These are phyloP conservation scores for Suillus plorans DNA, from an alignment of 768 basidiomycete genomes.

Conservation along the genomic window DNA sequence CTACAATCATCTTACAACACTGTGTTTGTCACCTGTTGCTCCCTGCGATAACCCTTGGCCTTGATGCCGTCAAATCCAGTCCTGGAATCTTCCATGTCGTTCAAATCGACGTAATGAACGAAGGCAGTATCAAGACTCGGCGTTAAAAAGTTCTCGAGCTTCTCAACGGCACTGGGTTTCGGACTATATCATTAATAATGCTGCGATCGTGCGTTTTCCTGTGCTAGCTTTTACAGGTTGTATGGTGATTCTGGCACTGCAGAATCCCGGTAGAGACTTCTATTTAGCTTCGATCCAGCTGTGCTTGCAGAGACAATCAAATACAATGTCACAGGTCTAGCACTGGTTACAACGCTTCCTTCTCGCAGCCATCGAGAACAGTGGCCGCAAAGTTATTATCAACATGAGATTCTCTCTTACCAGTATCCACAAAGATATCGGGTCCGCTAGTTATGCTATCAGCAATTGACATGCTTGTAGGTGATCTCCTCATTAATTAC, in stretches of 20 bases:
- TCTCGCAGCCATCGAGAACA: conserved; percentile 34
- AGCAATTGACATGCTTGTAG: conserved; percentile 19
- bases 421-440: conserved; percentile 25
- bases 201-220: conserved; percentile 33
- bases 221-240: background rate
- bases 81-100: conserved; percentile 31
- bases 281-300: conserved; percentile 23
- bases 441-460: conserved; percentile 14
- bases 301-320: conserved; percentile 20
- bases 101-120: conserved; percentile 29
- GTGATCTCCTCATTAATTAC: conserved; percentile 16
- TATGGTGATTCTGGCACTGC: background rate
- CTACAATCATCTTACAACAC: conserved; percentile 14
- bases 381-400: conserved; percentile 33
- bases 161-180: conserved; percentile 25
- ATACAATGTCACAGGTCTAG: conserved; percentile 35
- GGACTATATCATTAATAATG: conserved; percentile 41
- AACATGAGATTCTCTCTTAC: conserved; percentile 35
- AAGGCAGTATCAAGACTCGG: conserved; percentile 26
- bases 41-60: conserved; percentile 16
- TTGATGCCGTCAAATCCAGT: conserved; percentile 17
- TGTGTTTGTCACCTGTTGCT: conserved; percentile 22
- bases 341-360: conserved; percentile 32
- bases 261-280: conserved; percentile 24
- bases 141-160: conserved; percentile 21